These are phyloP conservation scores for Bigelowiella natans DNA, from an alignment of 78 protist species.

Conservation along the genomic window DNA sequence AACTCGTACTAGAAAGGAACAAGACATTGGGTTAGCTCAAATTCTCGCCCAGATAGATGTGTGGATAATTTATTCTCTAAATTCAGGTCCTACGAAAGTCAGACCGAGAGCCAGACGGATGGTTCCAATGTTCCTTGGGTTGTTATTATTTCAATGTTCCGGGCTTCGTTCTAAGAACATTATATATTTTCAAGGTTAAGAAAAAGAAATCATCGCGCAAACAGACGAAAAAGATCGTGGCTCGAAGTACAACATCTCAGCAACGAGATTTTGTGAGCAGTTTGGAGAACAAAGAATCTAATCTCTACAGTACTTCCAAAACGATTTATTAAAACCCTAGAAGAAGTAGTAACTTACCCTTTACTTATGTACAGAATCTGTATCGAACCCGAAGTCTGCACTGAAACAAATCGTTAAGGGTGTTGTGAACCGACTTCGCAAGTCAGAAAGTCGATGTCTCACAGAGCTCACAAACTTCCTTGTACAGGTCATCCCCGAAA, in stretches of 20 bases:
- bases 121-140: neutral
- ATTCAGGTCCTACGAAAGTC: neutral
- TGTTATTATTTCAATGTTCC: neutral
- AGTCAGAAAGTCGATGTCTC: neutral
- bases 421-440: neutral
- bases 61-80: neutral
- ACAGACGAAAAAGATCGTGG: too few relatives aligned
- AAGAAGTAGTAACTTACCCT: neutral
- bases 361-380: neutral
- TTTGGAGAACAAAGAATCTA: neutral
- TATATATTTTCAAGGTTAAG: too few relatives aligned
- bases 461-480: neutral
- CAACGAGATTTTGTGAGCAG: neutral
- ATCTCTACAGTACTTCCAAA: neutral
- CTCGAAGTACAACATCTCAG: neutral
- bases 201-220: too few relatives aligned
- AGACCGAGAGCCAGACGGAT: neutral
- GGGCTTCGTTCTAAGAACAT: too few relatives aligned
- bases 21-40: neutral
- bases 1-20: neutral
- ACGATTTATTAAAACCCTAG: too few relatives aligned
- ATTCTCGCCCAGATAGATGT: too few relatives aligned
- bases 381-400: neutral
- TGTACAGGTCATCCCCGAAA: neutral
- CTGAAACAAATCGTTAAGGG: neutral